Evolutionary conservation across 139 green algal genomes (phyloP).

Genomic region (Mychonastes homosphaera): DNA sequence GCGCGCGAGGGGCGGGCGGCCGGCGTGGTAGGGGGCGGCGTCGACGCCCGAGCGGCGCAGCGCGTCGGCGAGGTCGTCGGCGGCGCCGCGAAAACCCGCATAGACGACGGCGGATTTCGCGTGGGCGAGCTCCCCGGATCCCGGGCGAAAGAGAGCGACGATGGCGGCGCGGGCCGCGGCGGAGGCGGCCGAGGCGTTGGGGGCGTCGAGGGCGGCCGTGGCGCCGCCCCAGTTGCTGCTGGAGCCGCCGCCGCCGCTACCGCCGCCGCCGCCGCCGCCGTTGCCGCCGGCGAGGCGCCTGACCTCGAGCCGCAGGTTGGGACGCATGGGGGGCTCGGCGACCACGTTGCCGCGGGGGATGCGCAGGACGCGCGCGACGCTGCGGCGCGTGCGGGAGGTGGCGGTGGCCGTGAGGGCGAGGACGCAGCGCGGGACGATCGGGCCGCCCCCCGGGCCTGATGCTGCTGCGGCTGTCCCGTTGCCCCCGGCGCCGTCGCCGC

Average conservation of each 20-base stretch:
- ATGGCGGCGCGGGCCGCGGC: no score
- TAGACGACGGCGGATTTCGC: constrained; percentile 63
- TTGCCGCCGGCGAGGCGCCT: constrained; percentile 1
- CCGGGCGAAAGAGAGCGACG: no score
- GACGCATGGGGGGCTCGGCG: constrained; percentile 40
- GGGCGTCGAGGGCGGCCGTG: no score
- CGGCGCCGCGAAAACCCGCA: constrained; percentile 29
- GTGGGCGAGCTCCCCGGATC: constrained; percentile 28
- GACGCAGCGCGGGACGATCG: no score
- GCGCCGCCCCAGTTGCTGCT: no score
- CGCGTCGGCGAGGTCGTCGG: constrained; percentile 46
- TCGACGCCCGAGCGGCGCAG: constrained; percentile 40
- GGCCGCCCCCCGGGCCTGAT: no score
- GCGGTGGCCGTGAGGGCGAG: constrained; percentile 87
- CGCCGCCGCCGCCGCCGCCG: neutral
- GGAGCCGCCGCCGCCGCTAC: no score
- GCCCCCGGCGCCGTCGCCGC: neutral
- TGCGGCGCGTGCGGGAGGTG: constrained; percentile 48
- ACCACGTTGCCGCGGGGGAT: constrained; percentile 45
- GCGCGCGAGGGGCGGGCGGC: constrained; percentile 21
- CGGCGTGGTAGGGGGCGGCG: constrained; percentile 62
- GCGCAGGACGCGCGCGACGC: constrained; percentile 45
- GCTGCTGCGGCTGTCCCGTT: no score
- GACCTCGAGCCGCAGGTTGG: constrained; percentile 70
- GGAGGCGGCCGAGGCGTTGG: no score